phyloP scores from a whole-genome alignment of 331 rosid genomes.

The Telfairia occidentalis region DNA sequence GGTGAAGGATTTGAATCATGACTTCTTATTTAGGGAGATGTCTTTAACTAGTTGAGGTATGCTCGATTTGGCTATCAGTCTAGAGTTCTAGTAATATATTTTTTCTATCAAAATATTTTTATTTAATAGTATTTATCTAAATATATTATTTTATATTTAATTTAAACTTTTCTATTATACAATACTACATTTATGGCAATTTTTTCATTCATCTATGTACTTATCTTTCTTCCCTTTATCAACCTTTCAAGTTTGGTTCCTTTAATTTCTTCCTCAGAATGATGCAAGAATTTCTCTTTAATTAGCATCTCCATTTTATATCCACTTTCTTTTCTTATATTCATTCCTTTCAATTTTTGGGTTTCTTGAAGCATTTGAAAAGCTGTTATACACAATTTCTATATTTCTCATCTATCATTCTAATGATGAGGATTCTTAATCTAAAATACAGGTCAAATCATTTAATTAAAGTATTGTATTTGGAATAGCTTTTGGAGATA shows the following conservation, averaged over 20 bases:
- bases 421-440: background rate
- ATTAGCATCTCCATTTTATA: background rate
- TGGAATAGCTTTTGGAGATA: background rate
- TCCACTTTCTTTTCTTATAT: conserved; percentile 2
- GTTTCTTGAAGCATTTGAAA: background rate
- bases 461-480: background rate
- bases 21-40: no score
- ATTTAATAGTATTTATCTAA: no score
- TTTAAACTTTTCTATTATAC: no score
- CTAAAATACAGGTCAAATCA: background rate
- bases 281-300: conserved; percentile 1
- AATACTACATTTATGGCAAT: no score
- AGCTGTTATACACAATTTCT: background rate
- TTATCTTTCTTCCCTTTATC: background rate
- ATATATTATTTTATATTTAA: no score
- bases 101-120: no score
- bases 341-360: background rate
- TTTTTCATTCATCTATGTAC: no score
- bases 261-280: background rate
- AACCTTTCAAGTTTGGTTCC: background rate
- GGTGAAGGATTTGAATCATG: no score
- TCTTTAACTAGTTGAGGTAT: no score
- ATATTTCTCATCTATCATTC: background rate
- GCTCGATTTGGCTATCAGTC: no score
- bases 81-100: no score